Percentiles rank a stretch among this genome's conserved stretches.
Conservation (phyloP, 768 basidiomycete genomes). For the Pilatotrama ljubarskyi region DNA sequence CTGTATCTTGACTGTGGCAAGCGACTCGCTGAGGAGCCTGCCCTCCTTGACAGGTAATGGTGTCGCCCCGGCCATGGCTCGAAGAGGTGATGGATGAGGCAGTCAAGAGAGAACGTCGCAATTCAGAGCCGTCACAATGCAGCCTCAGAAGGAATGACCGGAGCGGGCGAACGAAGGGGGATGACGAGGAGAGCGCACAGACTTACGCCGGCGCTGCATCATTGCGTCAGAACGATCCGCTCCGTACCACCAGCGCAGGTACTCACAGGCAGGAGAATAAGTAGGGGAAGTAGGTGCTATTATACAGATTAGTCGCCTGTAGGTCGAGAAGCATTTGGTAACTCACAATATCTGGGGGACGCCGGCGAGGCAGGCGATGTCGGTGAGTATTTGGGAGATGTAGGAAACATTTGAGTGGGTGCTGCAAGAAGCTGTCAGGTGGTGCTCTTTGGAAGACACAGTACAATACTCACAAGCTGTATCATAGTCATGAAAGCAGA, state of each 20-base stretch:
- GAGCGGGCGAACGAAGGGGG: not conserved
- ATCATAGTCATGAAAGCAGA: conserved; percentile 1
- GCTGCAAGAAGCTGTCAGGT: conserved; percentile 43
- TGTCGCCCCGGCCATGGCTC: conserved; percentile 19
- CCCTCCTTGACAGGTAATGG: conserved; percentile 63
- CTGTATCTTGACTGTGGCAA: conserved; percentile 86
- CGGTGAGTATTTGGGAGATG: conserved; percentile 91
- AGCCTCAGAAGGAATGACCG: not conserved
- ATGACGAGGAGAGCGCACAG: not conserved
- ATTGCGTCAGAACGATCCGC: conserved; percentile 1
- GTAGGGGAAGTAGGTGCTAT: conserved; percentile 84
- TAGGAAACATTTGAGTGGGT: conserved; percentile 81
- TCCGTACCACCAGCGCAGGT: not conserved
- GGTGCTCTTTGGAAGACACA: no score
- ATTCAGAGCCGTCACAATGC: not conserved
- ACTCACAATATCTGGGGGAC: conserved; percentile 90
- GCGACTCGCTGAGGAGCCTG: conserved; percentile 80
- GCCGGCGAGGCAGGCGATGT: conserved; percentile 93
- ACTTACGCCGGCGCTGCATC: conserved; percentile 68
- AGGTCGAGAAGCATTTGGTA: not conserved
- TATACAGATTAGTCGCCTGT: not conserved
- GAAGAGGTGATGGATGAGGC: not conserved
- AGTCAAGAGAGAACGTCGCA: not conserved
- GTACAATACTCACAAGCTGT: conserved; percentile 76
- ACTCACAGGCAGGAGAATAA: conserved; percentile 86